Base-by-base conservation (phyloP, 179 eudicot genomes). In the Amaranthus tricolor region DNA sequence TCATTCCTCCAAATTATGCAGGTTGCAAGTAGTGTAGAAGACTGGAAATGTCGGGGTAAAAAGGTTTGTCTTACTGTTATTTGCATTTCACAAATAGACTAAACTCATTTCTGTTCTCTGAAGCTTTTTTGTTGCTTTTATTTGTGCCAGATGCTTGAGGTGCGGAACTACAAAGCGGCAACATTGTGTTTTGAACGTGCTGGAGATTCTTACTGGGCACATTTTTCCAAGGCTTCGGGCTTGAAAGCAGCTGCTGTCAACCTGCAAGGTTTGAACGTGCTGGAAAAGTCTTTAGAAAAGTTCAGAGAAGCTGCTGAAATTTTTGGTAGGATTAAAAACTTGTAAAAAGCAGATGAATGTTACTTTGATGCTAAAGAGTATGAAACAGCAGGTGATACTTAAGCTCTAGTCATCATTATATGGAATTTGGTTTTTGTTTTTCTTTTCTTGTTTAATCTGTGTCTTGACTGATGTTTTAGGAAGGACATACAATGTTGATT, bases 161-260 rank as follows among this genome's bases (percentile, higher is more conserved):
- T 88, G 73, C 70, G 79, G 11, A 89, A 91, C 64, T 91, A 81
- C 81, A 88, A 77, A 81, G 86, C 87, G 83, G 94, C 97, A 15
- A 78, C 77, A 1, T 74, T 88, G 84, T 89, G 97, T 71, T 91
- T 89, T 72, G 91, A 86, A 77, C 86, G 81, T 74, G 92, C 94
- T 3, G 88, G 88, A 7, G 92, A 91, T 40, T 65, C 15, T 56
- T 64, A 54, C 15, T 86, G 87, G 90, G 86, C 76, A 55, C 84
- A 61, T 72, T 76, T 77, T 70, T 86, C 97, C 2, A 88, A 71
- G 45, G 97, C 97, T 71, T 60, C 84, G 72, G 81, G 80, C 20
- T 82, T 83, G 10, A 73, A 77, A 76, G 83, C 84, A 10, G 21
- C 72, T 51, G 85, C 92, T 70, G 78, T 74, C 10, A 51, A 76